These are phyloP conservation scores for Diplodia seriata DNA, from an alignment of 2,329 filamentous ascomycete species.

Conservation along the genomic window DNA sequence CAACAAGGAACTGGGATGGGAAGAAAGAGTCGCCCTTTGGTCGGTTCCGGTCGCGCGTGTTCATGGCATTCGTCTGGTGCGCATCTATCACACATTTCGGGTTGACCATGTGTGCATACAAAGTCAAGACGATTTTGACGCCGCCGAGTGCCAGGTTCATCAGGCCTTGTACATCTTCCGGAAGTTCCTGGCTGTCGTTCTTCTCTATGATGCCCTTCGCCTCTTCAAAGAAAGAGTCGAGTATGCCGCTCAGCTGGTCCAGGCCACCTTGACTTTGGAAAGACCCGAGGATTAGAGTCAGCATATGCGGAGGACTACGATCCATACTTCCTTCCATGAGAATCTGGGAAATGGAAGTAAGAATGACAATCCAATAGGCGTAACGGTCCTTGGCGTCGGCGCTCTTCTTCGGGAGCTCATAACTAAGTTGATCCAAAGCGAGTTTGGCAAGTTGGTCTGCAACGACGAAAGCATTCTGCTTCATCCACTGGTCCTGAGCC, in stretches of 20 bases:
- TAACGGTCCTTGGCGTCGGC: constrained; percentile 68
- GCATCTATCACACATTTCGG: constrained; percentile 84
- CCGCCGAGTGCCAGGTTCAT: constrained; percentile 62
- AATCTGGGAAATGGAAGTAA: constrained; percentile 79
- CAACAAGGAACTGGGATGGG: constrained; percentile 80
- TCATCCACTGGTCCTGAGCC: constrained; percentile 68
- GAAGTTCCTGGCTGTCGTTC: constrained; percentile 50
- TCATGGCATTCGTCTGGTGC: constrained; percentile 64
- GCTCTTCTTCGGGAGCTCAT: constrained; percentile 54
- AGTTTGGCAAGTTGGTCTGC: constrained; percentile 75
- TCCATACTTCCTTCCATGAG: constrained; percentile 70
- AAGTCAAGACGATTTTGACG: constrained; percentile 82
- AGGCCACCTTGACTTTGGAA: constrained; percentile 86
- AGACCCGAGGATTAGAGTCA: constrained; percentile 80
- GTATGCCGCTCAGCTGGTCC: constrained; percentile 72
- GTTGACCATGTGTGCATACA: constrained; percentile 78
- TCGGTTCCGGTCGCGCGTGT: constrained; percentile 62
- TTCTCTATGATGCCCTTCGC: constrained; percentile 57
- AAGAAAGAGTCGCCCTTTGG: constrained; percentile 67
- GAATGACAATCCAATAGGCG: constrained; percentile 81
- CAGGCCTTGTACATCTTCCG: constrained; percentile 51
- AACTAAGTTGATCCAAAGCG: constrained; percentile 70
- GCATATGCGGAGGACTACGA: constrained; percentile 43
- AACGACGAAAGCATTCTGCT: constrained; percentile 66
- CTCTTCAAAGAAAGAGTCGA: constrained; percentile 71